Base-by-base conservation (phyloP, 2,329 filamentous ascomycete species). In the Hypoxylon sp. region DNA sequence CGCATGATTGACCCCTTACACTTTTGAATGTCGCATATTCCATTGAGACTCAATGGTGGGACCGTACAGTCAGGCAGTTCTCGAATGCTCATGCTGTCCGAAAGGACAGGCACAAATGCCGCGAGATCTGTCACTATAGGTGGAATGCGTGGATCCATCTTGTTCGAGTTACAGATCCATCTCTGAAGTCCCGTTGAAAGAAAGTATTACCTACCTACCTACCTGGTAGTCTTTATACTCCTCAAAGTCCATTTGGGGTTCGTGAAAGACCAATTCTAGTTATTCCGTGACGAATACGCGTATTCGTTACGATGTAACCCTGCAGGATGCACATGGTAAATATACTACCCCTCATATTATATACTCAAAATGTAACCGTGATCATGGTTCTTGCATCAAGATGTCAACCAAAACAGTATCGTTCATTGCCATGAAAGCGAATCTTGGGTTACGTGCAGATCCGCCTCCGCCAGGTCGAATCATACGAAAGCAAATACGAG, bases 31-130 rank as follows among this genome's bases (percentile, higher is more conserved):
- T 55, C 36, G 41, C 51, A 55, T 55, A 55, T 43, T 43, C 51
- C 51, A 55, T 55, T 55, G 23, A 43, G 51, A 55, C 51, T 55
- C 36, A 55, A 55, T 17, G 51, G 51, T 10, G 51, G 36, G 11
- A 41, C 21, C 13, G 51, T 32, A n/a, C 51, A 55, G 36, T 55
- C n/a, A 19, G 51, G 51, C 14, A 55, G 10, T 30, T n/a, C 21
- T 30, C 51, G 51, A 13, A 55, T 43, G 7, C 23, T 38, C n/a
- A 25, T 25, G 36, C 51, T 28, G 2, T 13, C 51, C 7, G 43
- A 7, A 11, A 55, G 51, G 36, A 43, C 41, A 43, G 51, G 36
- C 14, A 13, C 11, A 21, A 55, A 55, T 14, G 36, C 14, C 23
- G 13, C 19, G 23, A 43, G 13, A 25, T 55, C 51, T 25, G 51